Evolutionary conservation across 306 rosid genomes (phyloP).

Genomic region (Neltuma alba): DNA sequence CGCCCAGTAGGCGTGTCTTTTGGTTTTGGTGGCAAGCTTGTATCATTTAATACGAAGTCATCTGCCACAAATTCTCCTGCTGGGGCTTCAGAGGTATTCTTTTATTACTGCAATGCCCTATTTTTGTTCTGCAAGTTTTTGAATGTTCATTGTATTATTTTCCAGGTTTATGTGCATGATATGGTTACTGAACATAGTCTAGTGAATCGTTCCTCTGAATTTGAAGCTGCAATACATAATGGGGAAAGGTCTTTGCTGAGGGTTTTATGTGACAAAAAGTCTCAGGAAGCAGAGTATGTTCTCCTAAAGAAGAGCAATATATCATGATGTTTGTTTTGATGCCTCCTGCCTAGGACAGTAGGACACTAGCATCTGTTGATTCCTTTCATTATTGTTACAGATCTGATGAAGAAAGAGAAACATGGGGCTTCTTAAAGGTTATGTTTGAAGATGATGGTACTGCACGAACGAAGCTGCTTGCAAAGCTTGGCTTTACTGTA

Average conservation of each 20-base stretch:
- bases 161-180: slow-evolving; percentile 85
- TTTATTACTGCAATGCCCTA: slow-evolving; percentile 20
- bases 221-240: slow-evolving; percentile 93
- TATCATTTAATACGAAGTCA: slow-evolving; percentile 66
- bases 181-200: slow-evolving; percentile 86
- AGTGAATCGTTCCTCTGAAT: slow-evolving; percentile 86
- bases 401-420: slow-evolving; percentile 84
- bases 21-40: slow-evolving; percentile 97
- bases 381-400: slow-evolving; percentile 47
- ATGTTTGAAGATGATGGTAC: slow-evolving; percentile 98
- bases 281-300: slow-evolving; percentile 83
- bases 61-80: slow-evolving; percentile 59
- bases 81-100: slow-evolving; percentile 76
- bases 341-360: background rate
- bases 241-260: slow-evolving; percentile 80
- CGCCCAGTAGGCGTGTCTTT: slow-evolving; percentile 95
- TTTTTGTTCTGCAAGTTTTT: slow-evolving; percentile 23
- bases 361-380: slow-evolving; percentile 30
- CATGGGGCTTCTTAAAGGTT: slow-evolving; percentile 94
- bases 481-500: slow-evolving; percentile 82
- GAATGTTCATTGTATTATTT: slow-evolving; percentile 27
- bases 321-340: slow-evolving; percentile 14
- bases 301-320: slow-evolving; percentile 10
- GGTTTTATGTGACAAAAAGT: slow-evolving; percentile 80
- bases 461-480: slow-evolving; percentile 84